Evolutionary conservation across 306 rosid genomes (phyloP), one percentile per base, ranked within the genome.

Genomic region (Rubus idaeus): DNA sequence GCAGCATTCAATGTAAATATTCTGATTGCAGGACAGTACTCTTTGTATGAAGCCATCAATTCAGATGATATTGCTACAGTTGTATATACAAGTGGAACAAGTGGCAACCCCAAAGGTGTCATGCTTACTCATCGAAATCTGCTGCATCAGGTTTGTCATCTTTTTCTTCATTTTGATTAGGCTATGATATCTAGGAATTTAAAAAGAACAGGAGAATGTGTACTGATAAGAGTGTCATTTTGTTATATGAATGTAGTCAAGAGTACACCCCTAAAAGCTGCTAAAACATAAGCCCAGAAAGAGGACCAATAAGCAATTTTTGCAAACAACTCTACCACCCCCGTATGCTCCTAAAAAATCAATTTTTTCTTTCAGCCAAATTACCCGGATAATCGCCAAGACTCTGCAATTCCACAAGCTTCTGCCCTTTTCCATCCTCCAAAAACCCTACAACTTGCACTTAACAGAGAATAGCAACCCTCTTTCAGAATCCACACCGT

Each of bases 41-140:
- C 78, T 60, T 13, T 46, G 40, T 84, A 86, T 79, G 92, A 94
- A 84, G 88, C 93, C 78, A 94, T 94, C 10, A 78, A 82, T 83
- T 76, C 88, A 70, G 95, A 90, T 78, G 96, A 94, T 81, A 73
- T 89, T 60, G 98, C 98, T 82, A 87, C 98, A 39, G 86, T 94
- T 75, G 78, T 92, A 23, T 94, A 94, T 86, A 92, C 98, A 60
- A 94, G 98, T 81, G 97, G 97, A 79, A 90, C 98, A 75, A 90
- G 97, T 16, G 98, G 97, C 74, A 92, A 92, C 81, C 96, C 98
- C 0, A 92, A 92, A 81, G 98, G 96, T 41, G 98, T 94, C 84
- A 84, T 89, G 90, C 93, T 94, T 77, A 89, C 97, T 6, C 98
- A 94, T 81, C 82, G 61, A 72, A 94, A 94, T 87, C 89, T 94